phyloP scores from a whole-genome alignment of 2,329 filamentous ascomycete genomes.

The Fusarium albidum region DNA sequence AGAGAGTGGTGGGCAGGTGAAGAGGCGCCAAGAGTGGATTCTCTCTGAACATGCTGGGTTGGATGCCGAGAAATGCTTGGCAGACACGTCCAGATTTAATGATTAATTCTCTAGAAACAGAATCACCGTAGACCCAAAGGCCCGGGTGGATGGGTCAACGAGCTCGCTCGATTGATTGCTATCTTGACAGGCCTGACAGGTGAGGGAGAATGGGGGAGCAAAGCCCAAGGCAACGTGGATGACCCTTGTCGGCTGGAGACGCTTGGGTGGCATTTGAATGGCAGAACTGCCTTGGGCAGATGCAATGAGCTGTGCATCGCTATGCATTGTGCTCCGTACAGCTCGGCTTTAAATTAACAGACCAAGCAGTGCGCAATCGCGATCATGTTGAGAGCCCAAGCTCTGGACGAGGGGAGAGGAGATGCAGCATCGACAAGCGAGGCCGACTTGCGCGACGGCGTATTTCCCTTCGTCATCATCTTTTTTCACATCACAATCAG shows the following conservation, averaged over 20 bases:
- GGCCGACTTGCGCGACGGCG: constrained; percentile 17
- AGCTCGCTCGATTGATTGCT: not conserved
- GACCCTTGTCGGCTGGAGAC: constrained; percentile 26
- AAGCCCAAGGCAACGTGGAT: constrained; percentile 25
- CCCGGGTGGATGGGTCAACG: constrained; percentile 8
- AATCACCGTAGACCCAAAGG: not conserved
- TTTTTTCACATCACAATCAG: constrained; percentile 5
- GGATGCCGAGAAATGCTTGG: not conserved
- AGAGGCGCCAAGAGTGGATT: constrained; percentile 22
- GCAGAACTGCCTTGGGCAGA: constrained; percentile 12
- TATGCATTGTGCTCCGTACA: constrained; percentile 20
- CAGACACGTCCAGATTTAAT: constrained; percentile 5
- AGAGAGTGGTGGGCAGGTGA: no score
- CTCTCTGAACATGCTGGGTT: not conserved
- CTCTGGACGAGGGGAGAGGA: not conserved
- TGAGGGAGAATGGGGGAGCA: constrained; percentile 6
- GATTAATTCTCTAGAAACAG: constrained; percentile 1
- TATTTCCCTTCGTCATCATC: constrained; percentile 23
- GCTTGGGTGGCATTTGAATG: constrained; percentile 29
- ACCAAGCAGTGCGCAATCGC: constrained; percentile 26
- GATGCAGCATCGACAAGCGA: constrained; percentile 18
- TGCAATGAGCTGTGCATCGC: constrained; percentile 33
- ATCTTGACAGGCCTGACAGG: no score
- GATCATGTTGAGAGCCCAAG: constrained; percentile 28
- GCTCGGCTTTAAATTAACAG: constrained; percentile 31